phyloP scores from a whole-genome alignment of 805 yeast species.

The Isabelozyma gotoi region DNA sequence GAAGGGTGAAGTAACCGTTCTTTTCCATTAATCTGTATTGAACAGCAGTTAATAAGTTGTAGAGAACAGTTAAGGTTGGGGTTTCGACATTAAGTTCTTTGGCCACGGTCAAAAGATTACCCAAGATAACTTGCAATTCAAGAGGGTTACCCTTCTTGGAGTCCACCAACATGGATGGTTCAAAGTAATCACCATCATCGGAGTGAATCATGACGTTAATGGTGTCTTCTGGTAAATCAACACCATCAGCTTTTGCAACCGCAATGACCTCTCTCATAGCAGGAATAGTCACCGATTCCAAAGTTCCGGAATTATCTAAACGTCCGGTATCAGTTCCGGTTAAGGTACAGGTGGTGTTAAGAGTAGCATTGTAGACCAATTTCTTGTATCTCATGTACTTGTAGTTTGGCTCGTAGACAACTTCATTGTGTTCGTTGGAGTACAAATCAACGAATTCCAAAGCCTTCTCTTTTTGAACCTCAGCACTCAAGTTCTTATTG shows the following conservation, averaged over 20 bases:
- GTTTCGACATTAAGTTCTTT: slow-evolving; percentile 15
- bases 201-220: slow-evolving; percentile 17
- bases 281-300: slow-evolving; percentile 14
- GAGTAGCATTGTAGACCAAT: slow-evolving; percentile 23
- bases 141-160: slow-evolving; percentile 17
- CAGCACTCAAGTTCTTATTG: slow-evolving; percentile 30
- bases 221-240: slow-evolving; percentile 15
- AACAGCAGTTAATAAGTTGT: slow-evolving; percentile 18
- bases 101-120: slow-evolving; percentile 20
- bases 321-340: slow-evolving; percentile 28
- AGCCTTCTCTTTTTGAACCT: slow-evolving; percentile 33
- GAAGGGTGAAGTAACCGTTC: slow-evolving; percentile 16
- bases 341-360: slow-evolving; percentile 25
- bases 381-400: slow-evolving; percentile 33
- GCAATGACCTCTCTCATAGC: slow-evolving; percentile 22
- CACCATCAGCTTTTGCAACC: slow-evolving; percentile 24
- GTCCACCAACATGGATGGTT: slow-evolving; percentile 27
- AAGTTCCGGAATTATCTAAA: slow-evolving; percentile 18
- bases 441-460: slow-evolving; percentile 47
- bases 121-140: slow-evolving; percentile 21
- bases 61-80: slow-evolving; percentile 21
- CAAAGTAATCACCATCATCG: slow-evolving; percentile 17
- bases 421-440: slow-evolving; percentile 40
- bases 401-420: slow-evolving; percentile 43
- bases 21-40: slow-evolving; percentile 17